Evolutionary conservation across 2,329 filamentous ascomycete genomes (phyloP).

Genomic region (Fusarium sp.): DNA sequence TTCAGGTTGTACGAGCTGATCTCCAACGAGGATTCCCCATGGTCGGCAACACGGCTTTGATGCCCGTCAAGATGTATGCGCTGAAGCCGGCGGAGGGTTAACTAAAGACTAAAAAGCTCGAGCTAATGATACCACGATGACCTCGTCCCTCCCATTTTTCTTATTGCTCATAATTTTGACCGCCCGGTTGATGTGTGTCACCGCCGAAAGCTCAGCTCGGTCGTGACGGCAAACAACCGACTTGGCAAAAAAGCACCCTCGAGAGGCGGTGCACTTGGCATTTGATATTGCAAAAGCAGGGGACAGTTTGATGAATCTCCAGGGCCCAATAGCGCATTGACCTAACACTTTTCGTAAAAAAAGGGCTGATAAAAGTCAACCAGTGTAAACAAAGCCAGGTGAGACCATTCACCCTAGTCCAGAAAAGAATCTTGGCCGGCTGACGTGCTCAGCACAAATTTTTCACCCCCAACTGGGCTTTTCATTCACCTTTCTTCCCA

Average conservation of each 20-base stretch:
- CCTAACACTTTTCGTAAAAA: background rate
- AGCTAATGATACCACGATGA: background rate
- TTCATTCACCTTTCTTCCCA: background rate
- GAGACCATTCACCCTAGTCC: background rate
- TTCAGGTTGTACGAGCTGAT: constrained; percentile 77
- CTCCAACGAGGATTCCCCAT: constrained; percentile 77
- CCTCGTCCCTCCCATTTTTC: background rate
- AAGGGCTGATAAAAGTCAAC: background rate
- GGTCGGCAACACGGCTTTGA: constrained; percentile 57
- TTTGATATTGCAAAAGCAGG: constrained; percentile 5
- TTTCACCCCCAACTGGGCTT: background rate
- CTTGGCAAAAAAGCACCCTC: background rate
- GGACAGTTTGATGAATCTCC: background rate
- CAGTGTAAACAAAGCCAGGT: background rate
- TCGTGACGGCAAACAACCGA: background rate
- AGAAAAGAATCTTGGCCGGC: background rate
- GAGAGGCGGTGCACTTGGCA: constrained; percentile 3
- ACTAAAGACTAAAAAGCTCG: background rate
- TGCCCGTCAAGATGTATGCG: constrained; percentile 83
- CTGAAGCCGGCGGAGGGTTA: constrained; percentile 62
- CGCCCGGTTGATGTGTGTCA: background rate
- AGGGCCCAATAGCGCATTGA: background rate
- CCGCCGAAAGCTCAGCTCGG: background rate
- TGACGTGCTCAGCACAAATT: background rate
- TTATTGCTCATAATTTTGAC: background rate